Conservation (phyloP, 208 protist genomes). For the Phytomonas francai region DNA sequence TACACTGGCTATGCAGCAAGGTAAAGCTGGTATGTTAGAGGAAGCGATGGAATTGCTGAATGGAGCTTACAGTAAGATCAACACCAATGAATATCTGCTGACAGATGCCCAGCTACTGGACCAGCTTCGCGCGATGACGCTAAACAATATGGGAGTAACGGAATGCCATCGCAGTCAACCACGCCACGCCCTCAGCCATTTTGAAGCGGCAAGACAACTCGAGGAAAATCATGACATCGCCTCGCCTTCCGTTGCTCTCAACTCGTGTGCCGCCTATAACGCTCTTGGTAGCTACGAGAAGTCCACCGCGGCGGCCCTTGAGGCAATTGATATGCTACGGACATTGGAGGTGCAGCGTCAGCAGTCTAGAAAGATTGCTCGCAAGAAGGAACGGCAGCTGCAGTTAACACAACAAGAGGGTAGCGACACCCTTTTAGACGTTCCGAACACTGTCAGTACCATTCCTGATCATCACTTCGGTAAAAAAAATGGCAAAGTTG, state of each 20-base stretch:
- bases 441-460: neutral
- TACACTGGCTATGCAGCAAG: constrained; percentile 74
- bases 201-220: constrained; percentile 69
- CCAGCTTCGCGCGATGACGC: constrained; percentile 67
- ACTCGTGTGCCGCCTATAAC: constrained; percentile 83
- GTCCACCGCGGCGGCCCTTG: constrained; percentile 69
- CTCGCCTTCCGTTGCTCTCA: constrained; percentile 75
- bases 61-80: constrained; percentile 54
- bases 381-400: constrained; percentile 11
- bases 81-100: constrained; percentile 18
- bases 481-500: neutral
- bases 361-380: constrained; percentile 13
- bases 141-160: constrained; percentile 84
- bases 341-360: constrained; percentile 47
- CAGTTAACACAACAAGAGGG: constrained; percentile 1
- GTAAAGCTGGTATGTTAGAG: constrained; percentile 34
- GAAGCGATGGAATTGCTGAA: constrained; percentile 40
- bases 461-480: neutral
- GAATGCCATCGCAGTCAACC: constrained; percentile 80
- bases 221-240: constrained; percentile 70
- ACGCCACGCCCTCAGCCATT: constrained; percentile 76
- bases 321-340: constrained; percentile 86
- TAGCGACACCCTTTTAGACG: neutral
- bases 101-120: constrained; percentile 30
- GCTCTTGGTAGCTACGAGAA: constrained; percentile 78